Conservation (phyloP, 2,329 filamentous ascomycete genomes). For the Lecanicillium sp. region DNA sequence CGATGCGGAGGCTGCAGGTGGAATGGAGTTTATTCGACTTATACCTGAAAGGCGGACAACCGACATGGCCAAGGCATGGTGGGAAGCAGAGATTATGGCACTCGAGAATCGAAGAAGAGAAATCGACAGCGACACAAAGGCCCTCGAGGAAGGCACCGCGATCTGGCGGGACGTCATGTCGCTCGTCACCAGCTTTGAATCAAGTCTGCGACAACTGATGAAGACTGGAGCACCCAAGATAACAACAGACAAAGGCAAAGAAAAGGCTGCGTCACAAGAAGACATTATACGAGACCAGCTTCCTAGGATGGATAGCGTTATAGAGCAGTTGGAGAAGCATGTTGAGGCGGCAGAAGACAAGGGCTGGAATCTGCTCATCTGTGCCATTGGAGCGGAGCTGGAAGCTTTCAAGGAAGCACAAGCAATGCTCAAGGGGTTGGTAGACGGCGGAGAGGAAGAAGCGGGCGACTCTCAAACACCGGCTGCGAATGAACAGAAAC, state of each 20-base stretch:
- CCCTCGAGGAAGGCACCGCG: conserved; percentile 57
- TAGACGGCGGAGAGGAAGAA: neutral
- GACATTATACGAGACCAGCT: conserved; percentile 38
- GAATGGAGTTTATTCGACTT: conserved; percentile 49
- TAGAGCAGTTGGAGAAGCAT: conserved; percentile 45
- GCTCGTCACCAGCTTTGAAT: conserved; percentile 57
- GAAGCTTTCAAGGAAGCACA: conserved; percentile 57
- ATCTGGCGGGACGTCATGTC: conserved; percentile 58
- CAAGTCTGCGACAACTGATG: conserved; percentile 50
- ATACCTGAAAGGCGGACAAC: conserved; percentile 57
- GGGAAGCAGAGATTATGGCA: conserved; percentile 52
- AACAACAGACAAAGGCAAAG: conserved; percentile 21
- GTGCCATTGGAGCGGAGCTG: conserved; percentile 65
- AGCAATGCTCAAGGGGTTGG: conserved; percentile 37
- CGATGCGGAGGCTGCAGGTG: conserved; percentile 20
- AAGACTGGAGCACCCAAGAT: conserved; percentile 14
- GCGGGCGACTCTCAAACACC: conserved; percentile 7
- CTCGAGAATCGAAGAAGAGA: conserved; percentile 46
- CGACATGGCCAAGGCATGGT: conserved; percentile 64
- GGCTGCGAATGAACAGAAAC: conserved; percentile 1
- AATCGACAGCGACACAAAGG: conserved; percentile 53
- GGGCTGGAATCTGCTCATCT: conserved; percentile 67
- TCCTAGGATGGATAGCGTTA: conserved; percentile 46
- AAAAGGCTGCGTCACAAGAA: conserved; percentile 21
- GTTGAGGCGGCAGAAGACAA: conserved; percentile 48